Base-by-base conservation (phyloP, 257 asterid genomes). In the Avicennia marina region DNA sequence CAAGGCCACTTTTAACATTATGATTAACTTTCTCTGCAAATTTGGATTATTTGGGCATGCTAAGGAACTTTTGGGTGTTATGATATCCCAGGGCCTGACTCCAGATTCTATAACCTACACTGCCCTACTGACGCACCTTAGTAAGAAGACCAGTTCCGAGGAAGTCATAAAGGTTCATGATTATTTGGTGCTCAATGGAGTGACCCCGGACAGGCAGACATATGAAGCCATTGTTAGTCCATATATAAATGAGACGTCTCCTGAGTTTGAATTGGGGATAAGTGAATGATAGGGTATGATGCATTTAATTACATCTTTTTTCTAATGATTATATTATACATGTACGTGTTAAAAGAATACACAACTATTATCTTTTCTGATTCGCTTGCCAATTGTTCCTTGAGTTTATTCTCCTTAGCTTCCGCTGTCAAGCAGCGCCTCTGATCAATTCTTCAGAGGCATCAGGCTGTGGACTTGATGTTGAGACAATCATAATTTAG, bases 51-150 rank as follows among this genome's bases (percentile, higher is more conserved):
- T 80, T 61, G 72, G 78, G 60, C 80, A 74, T 49, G 88, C 94
- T 12, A 78, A 66, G 60, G 71, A 69, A 24, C 62, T 86, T 41
- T 16, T 80, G 75, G 47, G 64, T 36, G 44, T 56, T 32, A 82
- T 86, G 96, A 50, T 76, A n/a, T 59, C 48, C 22, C 63, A 52
- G 48, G 88, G 87, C 19, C 18, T 69, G 22, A 67, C 53, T 32
- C 86, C 88, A 2, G 86, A 84, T 72, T 50, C 18, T 62, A 46
- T 84, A 62, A 81, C 93, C 0, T 81, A 86, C 62, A 84, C 86
- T 0, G 76, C 78, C 17, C 58, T 86, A 12, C 8, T 83, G 42
- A 73, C 80, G n/a, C 67, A 62, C 60, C 50, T 73, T n/a, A 52
- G 71, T 41, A 80, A 66, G 29, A 72, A 53, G 27, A 36, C 69